These are phyloP conservation scores for Thelonectria rubi DNA, from an alignment of 2,329 filamentous ascomycete genomes.

Conservation along the genomic window DNA sequence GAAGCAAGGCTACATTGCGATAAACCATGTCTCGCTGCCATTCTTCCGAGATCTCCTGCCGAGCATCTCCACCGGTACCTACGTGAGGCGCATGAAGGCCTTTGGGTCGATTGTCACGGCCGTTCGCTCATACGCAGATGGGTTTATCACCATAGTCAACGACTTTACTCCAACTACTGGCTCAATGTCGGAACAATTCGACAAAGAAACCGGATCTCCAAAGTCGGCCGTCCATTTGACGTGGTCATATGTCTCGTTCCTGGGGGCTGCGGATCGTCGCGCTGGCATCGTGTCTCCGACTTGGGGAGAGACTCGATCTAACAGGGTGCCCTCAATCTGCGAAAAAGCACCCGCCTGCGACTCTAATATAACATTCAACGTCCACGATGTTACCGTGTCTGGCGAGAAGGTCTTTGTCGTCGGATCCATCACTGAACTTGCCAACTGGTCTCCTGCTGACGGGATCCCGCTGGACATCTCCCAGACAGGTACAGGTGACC, in stretches of 20 bases:
- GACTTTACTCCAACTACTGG: slow-evolving; percentile 69
- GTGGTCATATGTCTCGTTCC: slow-evolving; percentile 75
- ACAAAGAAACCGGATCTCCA: slow-evolving; percentile 58
- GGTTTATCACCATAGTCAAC: slow-evolving; percentile 56
- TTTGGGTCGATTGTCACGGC: slow-evolving; percentile 24
- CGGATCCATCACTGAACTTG: slow-evolving; percentile 51
- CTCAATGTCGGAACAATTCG: slow-evolving; percentile 72
- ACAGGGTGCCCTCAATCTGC: slow-evolving; percentile 32
- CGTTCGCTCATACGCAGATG: slow-evolving; percentile 25
- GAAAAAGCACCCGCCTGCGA: slow-evolving; percentile 39
- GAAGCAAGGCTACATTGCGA: slow-evolving; percentile 64
- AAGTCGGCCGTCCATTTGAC: slow-evolving; percentile 73
- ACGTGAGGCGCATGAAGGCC: slow-evolving; percentile 19
- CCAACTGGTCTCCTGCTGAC: slow-evolving; percentile 47
- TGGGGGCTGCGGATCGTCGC: slow-evolving; percentile 66
- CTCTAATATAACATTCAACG: slow-evolving; percentile 33
- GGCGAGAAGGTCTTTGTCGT: slow-evolving; percentile 35
- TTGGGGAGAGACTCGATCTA: slow-evolving; percentile 54
- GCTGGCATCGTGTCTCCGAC: slow-evolving; percentile 61
- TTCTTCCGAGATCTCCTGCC: slow-evolving; percentile 28
- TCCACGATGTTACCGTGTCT: slow-evolving; percentile 26
- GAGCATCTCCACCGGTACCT: slow-evolving; percentile 21
- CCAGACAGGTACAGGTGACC: slow-evolving; percentile 48
- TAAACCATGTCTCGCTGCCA: slow-evolving; percentile 15
- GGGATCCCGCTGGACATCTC: slow-evolving; percentile 61